Evolutionary conservation across 176 grass and related monocot species (phyloP).

Genomic region (Cenchrus fungigraminus): DNA sequence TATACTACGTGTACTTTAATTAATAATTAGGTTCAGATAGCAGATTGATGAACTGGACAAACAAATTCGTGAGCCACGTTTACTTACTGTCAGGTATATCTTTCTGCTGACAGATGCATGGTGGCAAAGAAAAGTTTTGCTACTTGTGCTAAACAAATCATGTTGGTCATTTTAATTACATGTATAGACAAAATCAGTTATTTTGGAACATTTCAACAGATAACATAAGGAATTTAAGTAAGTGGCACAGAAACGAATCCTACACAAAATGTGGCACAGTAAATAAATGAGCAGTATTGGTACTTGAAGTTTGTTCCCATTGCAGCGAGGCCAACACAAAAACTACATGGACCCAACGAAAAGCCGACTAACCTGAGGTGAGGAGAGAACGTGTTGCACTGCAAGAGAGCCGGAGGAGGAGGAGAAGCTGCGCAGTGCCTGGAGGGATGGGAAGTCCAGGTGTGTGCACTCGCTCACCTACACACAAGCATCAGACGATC

Average conservation of each 20-base stretch:
- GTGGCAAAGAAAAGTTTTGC: neutral
- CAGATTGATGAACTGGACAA: neutral
- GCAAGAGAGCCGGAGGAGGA: slow-evolving; percentile 6
- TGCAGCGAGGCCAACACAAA: no score
- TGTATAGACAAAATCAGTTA: no score
- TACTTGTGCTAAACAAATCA: slow-evolving; percentile 12
- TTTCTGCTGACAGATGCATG: neutral
- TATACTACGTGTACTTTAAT: neutral
- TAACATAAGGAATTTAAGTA: no score
- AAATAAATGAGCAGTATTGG: no score
- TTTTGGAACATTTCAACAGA: no score
- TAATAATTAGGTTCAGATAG: neutral
- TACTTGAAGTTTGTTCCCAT: no score
- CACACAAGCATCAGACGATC: neutral
- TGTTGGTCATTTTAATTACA: neutral
- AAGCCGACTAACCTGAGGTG: no score
- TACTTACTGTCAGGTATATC: neutral
- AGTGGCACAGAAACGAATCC: no score
- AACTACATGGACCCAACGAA: no score
- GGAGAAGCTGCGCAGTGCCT: slow-evolving; percentile 71
- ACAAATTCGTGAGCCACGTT: slow-evolving; percentile 15
- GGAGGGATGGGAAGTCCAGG: slow-evolving; percentile 69
- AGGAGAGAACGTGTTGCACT: no score
- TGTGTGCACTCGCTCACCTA: slow-evolving; percentile 64
- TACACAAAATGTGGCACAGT: no score